Evolutionary conservation across 2,329 filamentous ascomycete species (phyloP).

Genomic region (Penicillium sp.): DNA sequence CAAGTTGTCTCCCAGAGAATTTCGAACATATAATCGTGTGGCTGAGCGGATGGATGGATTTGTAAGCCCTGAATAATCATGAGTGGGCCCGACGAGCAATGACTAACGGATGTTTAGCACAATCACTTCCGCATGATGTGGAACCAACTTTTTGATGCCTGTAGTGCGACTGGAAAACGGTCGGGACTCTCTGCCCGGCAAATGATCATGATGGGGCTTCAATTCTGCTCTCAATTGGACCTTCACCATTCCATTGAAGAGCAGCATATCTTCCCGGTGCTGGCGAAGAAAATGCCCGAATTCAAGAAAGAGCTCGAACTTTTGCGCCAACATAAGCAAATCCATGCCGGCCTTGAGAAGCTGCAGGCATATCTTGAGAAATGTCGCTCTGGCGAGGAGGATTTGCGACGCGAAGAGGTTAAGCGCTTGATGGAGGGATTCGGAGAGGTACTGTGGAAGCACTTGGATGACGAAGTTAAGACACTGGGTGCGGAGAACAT

Average conservation of each 20-base stretch:
- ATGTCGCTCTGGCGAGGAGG: constrained; percentile 63
- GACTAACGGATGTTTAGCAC: constrained; percentile 54
- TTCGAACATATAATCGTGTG: constrained; percentile 68
- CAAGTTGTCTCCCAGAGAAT: constrained; percentile 65
- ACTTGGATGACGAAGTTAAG: constrained; percentile 81
- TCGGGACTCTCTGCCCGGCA: constrained; percentile 64
- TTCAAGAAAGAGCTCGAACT: constrained; percentile 68
- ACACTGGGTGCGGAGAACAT: constrained; percentile 82
- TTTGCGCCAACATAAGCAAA: constrained; percentile 71
- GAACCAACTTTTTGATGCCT: constrained; percentile 69
- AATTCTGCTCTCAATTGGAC: constrained; percentile 69
- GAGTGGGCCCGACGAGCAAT: neutral
- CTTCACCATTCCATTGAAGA: constrained; percentile 84
- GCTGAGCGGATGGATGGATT: constrained; percentile 74
- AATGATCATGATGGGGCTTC: constrained; percentile 67
- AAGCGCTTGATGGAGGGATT: constrained; percentile 74
- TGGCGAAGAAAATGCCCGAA: constrained; percentile 76
- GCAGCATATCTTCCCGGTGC: constrained; percentile 71
- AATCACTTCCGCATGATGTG: constrained; percentile 73
- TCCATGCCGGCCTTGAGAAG: constrained; percentile 72
- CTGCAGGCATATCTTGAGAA: constrained; percentile 64
- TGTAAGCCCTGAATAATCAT: constrained; percentile 45
- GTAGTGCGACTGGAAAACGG: constrained; percentile 54
- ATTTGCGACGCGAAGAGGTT: constrained; percentile 58
- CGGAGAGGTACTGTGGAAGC: constrained; percentile 74